Evolutionary conservation across 2,329 filamentous ascomycete genomes (phyloP).

Genomic region (Fusarium torulosum): DNA sequence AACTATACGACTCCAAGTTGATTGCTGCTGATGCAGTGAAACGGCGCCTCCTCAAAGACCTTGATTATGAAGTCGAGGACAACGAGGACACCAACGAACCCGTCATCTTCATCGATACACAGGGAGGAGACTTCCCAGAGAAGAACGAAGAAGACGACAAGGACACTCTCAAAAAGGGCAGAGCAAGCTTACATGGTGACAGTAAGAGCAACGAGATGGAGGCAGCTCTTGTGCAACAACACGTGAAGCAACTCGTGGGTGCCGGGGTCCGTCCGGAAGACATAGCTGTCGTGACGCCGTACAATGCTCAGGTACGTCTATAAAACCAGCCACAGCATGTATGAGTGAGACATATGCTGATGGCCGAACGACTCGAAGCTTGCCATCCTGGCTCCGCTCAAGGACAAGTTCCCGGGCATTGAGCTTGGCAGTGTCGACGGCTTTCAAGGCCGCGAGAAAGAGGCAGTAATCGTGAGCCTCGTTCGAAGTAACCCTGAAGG

Average conservation of each 20-base stretch:
- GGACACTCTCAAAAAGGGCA: constrained; percentile 59
- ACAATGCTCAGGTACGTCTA: constrained; percentile 83
- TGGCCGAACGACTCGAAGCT: constrained; percentile 64
- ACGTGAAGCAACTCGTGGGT: constrained; percentile 80
- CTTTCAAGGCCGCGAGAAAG: constrained; percentile 97
- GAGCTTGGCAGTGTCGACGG: constrained; percentile 98
- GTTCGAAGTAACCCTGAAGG: constrained; percentile 89
- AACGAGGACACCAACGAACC: constrained; percentile 91
- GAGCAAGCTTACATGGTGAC: constrained; percentile 61
- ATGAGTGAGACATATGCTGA: constrained; percentile 30
- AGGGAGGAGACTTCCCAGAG: constrained; percentile 92
- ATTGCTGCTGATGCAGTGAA: constrained; percentile 85
- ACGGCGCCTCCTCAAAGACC: constrained; percentile 77
- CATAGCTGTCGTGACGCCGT: constrained; percentile 94
- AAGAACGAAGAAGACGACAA: constrained; percentile 79
- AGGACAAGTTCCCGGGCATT: constrained; percentile 83
- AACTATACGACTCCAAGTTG: constrained; percentile 86
- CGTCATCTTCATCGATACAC: constrained; percentile 94
- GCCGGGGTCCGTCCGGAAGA: constrained; percentile 85
- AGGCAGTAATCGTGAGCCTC: constrained; percentile 92
- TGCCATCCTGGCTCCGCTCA: constrained; percentile 81
- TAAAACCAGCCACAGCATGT: constrained; percentile 16
- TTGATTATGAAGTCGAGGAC: constrained; percentile 81
- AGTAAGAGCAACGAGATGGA: constrained; percentile 96
- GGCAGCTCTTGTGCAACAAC: constrained; percentile 80